Percentiles rank a stretch among this genome's conserved stretches.
phyloP scores from a whole-genome alignment of 306 rosid species.

The Hylodesmum podocarpum region DNA sequence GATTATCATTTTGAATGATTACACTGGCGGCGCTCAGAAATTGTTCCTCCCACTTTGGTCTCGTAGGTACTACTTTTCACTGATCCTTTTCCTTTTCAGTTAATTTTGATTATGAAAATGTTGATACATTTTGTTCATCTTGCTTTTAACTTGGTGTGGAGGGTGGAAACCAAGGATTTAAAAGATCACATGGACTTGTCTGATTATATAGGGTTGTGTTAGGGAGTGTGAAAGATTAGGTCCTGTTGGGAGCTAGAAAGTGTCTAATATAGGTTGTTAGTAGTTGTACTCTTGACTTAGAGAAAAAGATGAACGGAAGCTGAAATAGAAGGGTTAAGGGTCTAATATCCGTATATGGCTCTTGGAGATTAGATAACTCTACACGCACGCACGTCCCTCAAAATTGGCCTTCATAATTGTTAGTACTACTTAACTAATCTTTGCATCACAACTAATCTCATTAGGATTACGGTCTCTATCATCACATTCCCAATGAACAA shows the following conservation, averaged over 20 bases:
- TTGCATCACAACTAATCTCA: constrained; percentile 25
- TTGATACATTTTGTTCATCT: neutral
- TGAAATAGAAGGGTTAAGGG: neutral
- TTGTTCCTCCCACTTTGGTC: constrained; percentile 74
- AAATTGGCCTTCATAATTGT: neutral
- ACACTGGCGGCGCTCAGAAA: constrained; percentile 92
- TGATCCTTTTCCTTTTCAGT: neutral
- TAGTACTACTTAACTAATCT: neutral
- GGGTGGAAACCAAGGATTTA: constrained; percentile 55
- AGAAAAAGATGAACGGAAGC: neutral
- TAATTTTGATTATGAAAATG: neutral
- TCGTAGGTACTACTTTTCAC: constrained; percentile 26
- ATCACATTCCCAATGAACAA: constrained; percentile 1
- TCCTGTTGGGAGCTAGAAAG: constrained; percentile 34
- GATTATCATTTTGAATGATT: constrained; percentile 72
- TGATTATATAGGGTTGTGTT: constrained; percentile 31
- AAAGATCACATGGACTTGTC: constrained; percentile 76
- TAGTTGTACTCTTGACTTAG: constrained; percentile 39
- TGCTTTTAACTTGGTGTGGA: constrained; percentile 5
- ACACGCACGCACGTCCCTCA: neutral
- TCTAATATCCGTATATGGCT: neutral
- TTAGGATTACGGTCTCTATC: neutral
- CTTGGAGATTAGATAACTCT: neutral
- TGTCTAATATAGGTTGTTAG: constrained; percentile 23
- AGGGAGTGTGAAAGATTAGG: constrained; percentile 14